Percentiles rank a stretch among this genome's conserved stretches.
phyloP scores from a whole-genome alignment of 805 yeast species.

The Debaryomyces castellii region DNA sequence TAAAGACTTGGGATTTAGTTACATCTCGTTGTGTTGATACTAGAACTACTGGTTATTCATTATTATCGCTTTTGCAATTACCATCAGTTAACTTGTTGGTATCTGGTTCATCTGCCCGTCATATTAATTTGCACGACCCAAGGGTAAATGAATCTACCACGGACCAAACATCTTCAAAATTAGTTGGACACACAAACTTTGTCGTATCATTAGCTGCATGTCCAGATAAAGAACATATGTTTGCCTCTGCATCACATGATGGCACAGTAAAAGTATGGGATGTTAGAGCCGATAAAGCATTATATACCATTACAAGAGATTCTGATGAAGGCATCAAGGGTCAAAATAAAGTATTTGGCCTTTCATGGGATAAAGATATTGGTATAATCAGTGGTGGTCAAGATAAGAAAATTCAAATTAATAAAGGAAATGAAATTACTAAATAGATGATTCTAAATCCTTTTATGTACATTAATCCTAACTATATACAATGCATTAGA shows the following conservation, averaged over 20 bases:
- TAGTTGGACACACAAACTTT: constrained; percentile 88
- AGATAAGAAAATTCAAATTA: constrained; percentile 89
- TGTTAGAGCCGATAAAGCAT: constrained; percentile 75
- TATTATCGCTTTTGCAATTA: constrained; percentile 71
- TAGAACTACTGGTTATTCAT: constrained; percentile 79
- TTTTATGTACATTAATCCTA: constrained; percentile 3
- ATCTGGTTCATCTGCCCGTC: constrained; percentile 98
- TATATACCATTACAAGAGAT: constrained; percentile 82
- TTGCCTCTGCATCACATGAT: constrained; percentile 93
- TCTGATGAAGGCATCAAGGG: constrained; percentile 41
- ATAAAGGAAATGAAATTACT: constrained; percentile 38
- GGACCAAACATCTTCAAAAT: constrained; percentile 56
- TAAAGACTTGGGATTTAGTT: constrained; percentile 94
- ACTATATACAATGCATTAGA: constrained; percentile 4
- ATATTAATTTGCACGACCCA: constrained; percentile 91
- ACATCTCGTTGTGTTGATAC: constrained; percentile 86
- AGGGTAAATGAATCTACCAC: constrained; percentile 63
- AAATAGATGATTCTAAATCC: constrained; percentile 9
- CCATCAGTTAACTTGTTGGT: constrained; percentile 71
- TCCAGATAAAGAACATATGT: constrained; percentile 77
- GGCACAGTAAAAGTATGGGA: constrained; percentile 97
- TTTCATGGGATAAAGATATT: constrained; percentile 74
- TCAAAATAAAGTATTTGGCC: constrained; percentile 75
- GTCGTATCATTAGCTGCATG: constrained; percentile 75
- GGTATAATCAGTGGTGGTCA: constrained; percentile 93